These are phyloP conservation scores for Aristolochia contorta DNA, from an alignment of 164 flowering plant species.

Conservation along the genomic window DNA sequence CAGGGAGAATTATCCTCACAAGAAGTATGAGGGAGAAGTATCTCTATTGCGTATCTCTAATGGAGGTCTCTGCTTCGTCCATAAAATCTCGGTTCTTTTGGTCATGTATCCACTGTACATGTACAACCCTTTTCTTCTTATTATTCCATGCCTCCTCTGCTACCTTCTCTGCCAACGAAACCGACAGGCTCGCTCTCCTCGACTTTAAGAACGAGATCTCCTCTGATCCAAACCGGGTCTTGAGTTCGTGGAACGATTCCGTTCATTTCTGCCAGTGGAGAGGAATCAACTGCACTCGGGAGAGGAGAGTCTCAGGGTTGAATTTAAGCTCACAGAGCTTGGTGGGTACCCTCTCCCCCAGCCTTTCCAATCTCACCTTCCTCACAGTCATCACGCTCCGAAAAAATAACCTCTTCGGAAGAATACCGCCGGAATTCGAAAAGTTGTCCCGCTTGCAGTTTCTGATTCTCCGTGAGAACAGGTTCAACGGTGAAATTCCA, in stretches of 20 bases:
- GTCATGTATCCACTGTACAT: too few species aligned
- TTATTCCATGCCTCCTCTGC: background rate
- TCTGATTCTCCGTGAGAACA: slow-evolving; percentile 27
- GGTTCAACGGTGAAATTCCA: slow-evolving; percentile 27
- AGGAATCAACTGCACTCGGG: slow-evolving; percentile 18
- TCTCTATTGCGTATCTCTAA: background rate
- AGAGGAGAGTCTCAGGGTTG: slow-evolving; percentile 20
- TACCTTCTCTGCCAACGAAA: slow-evolving; percentile 1
- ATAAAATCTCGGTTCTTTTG: background rate
- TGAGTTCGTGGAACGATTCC: slow-evolving; percentile 15
- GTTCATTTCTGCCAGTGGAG: slow-evolving; percentile 14
- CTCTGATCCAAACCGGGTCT: slow-evolving; percentile 9
- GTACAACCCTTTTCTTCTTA: too few species aligned
- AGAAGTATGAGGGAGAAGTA: too few species aligned
- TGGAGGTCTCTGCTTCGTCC: background rate
- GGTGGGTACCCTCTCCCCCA: slow-evolving; percentile 26
- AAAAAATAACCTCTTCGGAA: slow-evolving; percentile 25
- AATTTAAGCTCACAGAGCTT: slow-evolving; percentile 17
- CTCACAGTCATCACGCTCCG: slow-evolving; percentile 26
- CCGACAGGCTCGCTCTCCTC: slow-evolving; percentile 12
- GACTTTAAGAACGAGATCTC: slow-evolving; percentile 10
- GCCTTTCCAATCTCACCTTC: slow-evolving; percentile 35
- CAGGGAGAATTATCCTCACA: too few species aligned
- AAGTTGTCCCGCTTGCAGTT: slow-evolving; percentile 19
- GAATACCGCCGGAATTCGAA: slow-evolving; percentile 22